Conservation (phyloP, 2,329 filamentous ascomycete genomes). For the Aspergillus aculeatinus region DNA sequence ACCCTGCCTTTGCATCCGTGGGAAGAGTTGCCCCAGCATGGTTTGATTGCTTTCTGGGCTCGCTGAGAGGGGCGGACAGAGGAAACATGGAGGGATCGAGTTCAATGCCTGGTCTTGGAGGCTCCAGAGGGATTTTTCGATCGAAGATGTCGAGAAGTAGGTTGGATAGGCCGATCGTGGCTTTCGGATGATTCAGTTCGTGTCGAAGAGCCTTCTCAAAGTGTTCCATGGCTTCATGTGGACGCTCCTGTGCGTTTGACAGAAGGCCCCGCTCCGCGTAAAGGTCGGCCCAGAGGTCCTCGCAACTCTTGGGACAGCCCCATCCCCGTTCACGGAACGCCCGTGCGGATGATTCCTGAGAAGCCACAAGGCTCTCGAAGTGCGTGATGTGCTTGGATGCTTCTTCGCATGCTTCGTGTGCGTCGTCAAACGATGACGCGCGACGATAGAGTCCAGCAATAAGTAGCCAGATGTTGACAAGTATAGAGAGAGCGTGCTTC, state of each 20-base stretch:
- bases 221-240: conserved; percentile 68
- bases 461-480: conserved; percentile 85
- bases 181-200: conserved; percentile 74
- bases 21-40: background rate
- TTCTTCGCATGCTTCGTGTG: conserved; percentile 75
- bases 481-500: conserved; percentile 55
- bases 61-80: conserved; percentile 22
- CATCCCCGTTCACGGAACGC: conserved; percentile 67
- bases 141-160: conserved; percentile 83
- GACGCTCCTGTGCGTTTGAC: conserved; percentile 59
- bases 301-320: conserved; percentile 77
- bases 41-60: background rate
- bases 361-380: conserved; percentile 66
- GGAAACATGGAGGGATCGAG: conserved; percentile 27
- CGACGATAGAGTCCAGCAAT: conserved; percentile 85
- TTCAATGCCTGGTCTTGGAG: conserved; percentile 32
- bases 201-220: conserved; percentile 83
- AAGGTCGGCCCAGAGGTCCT: conserved; percentile 82
- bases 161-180: conserved; percentile 78
- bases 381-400: conserved; percentile 72
- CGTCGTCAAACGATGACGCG: conserved; percentile 76
- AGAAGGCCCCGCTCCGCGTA: conserved; percentile 74
- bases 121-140: conserved; percentile 45
- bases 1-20: background rate
- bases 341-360: conserved; percentile 62